phyloP scores from a whole-genome alignment of 176 grass and related monocot species.

The Eragrostis nindensis region DNA sequence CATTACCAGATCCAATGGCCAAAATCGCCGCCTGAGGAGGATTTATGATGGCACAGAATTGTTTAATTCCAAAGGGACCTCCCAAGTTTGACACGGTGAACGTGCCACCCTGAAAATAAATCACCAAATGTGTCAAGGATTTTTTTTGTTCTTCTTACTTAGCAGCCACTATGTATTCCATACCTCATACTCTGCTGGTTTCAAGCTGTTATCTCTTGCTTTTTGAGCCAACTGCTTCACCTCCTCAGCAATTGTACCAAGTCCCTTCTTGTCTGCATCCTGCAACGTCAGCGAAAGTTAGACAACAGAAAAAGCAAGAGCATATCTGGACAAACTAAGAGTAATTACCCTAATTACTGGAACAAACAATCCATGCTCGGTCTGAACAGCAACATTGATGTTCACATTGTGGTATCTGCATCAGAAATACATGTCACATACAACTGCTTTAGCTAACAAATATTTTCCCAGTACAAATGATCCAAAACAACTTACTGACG shows the following conservation, averaged over 20 bases:
- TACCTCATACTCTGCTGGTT: constrained; percentile 95
- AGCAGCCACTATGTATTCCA: neutral
- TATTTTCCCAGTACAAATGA: neutral
- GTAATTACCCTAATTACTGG: constrained; percentile 79
- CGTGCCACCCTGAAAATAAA: constrained; percentile 78
- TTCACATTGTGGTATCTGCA: constrained; percentile 93
- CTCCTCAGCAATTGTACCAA: constrained; percentile 84
- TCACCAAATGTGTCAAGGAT: constrained; percentile 22
- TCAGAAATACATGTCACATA: constrained; percentile 14
- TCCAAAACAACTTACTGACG: constrained; percentile 71
- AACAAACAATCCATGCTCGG: constrained; percentile 96
- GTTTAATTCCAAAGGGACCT: constrained; percentile 93
- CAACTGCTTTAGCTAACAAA: constrained; percentile 13
- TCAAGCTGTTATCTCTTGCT: constrained; percentile 87
- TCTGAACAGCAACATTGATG: constrained; percentile 95
- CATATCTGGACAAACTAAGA: neutral
- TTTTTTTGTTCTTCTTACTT: neutral
- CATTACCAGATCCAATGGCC: constrained; percentile 91
- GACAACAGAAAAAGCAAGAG: neutral
- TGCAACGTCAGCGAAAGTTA: constrained; percentile 41
- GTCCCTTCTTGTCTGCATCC: constrained; percentile 97
- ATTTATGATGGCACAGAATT: constrained; percentile 97
- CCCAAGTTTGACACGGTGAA: constrained; percentile 93
- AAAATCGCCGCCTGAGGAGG: constrained; percentile 94
- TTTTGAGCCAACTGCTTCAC: constrained; percentile 88